phyloP scores from a whole-genome alignment of 306 rosid genomes.

The Quercus wislizeni region DNA sequence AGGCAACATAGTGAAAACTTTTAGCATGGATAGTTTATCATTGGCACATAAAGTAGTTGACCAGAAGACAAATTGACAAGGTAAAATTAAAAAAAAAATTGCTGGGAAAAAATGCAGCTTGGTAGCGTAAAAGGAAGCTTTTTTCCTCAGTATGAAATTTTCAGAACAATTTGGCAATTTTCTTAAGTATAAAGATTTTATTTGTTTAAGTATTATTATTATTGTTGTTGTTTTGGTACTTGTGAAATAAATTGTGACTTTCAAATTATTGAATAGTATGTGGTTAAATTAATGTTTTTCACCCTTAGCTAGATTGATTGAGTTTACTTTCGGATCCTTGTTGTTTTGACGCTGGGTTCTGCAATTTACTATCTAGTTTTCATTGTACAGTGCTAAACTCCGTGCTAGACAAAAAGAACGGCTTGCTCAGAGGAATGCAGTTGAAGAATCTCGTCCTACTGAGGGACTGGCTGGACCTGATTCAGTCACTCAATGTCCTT shows the following conservation, averaged over 20 bases:
- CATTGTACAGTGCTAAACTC: slow-evolving; percentile 75
- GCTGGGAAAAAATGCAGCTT: neutral
- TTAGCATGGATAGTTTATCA: neutral
- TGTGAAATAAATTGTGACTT: neutral
- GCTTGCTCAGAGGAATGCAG: slow-evolving; percentile 59
- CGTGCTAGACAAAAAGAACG: slow-evolving; percentile 91
- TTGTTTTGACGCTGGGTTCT: neutral
- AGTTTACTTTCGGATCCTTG: neutral
- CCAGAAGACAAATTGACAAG: neutral
- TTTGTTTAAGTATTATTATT: too few relatives aligned
- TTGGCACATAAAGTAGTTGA: slow-evolving; percentile 2
- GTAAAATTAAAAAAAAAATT: neutral
- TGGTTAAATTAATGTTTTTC: neutral
- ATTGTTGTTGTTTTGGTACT: neutral
- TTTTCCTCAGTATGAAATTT: neutral
- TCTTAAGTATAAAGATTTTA: neutral
- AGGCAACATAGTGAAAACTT: neutral
- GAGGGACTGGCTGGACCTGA: slow-evolving; percentile 49
- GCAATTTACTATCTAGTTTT: slow-evolving; percentile 22
- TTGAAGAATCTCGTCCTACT: slow-evolving; percentile 43
- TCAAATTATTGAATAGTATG: neutral
- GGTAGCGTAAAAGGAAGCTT: too few relatives aligned
- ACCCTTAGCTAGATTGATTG: neutral
- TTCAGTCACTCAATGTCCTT: slow-evolving; percentile 33
- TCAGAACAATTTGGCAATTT: neutral